These are phyloP conservation scores for Aspergillus aculeatinus DNA, from an alignment of 2,329 filamentous ascomycete species.

Conservation along the genomic window DNA sequence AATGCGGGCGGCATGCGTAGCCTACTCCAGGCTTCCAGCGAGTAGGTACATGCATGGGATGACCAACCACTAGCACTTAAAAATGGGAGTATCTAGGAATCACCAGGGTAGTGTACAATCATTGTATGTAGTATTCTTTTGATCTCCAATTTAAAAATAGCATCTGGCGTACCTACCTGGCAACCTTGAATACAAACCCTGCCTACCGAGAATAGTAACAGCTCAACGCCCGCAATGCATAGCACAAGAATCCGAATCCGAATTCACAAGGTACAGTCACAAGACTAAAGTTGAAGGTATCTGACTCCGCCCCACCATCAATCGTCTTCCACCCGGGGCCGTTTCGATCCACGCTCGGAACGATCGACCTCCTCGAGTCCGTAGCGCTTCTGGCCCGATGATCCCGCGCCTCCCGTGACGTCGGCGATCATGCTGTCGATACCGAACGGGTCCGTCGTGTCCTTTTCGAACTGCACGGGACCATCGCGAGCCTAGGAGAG, in stretches of 20 bases:
- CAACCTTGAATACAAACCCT: too few species aligned
- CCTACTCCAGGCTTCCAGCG: too few species aligned
- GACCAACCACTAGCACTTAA: too few species aligned
- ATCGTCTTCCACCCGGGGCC: constrained; percentile 75
- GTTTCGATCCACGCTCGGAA: constrained; percentile 56
- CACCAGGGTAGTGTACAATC: too few species aligned
- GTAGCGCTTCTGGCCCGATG: constrained; percentile 45
- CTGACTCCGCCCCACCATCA: constrained; percentile 7
- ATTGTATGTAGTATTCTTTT: too few species aligned
- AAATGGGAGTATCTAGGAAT: too few species aligned
- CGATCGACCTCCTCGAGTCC: constrained; percentile 43
- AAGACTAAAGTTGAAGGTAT: too few species aligned
- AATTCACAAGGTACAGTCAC: not conserved
- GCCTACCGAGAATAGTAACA: too few species aligned
- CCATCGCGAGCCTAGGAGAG: constrained; percentile 68
- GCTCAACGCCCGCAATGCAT: constrained; percentile 34
- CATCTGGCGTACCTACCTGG: too few species aligned
- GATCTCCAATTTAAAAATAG: too few species aligned
- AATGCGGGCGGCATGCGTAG: too few species aligned
- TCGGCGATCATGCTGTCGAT: constrained; percentile 92
- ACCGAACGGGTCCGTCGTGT: constrained; percentile 81
- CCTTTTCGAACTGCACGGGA: constrained; percentile 95
- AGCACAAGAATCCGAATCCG: constrained; percentile 4
- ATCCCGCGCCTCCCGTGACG: constrained; percentile 54
- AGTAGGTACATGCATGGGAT: too few species aligned